These are phyloP conservation scores for Purpureocillium lavendulum DNA, from an alignment of 2,329 filamentous ascomycete genomes.

Conservation along the genomic window DNA sequence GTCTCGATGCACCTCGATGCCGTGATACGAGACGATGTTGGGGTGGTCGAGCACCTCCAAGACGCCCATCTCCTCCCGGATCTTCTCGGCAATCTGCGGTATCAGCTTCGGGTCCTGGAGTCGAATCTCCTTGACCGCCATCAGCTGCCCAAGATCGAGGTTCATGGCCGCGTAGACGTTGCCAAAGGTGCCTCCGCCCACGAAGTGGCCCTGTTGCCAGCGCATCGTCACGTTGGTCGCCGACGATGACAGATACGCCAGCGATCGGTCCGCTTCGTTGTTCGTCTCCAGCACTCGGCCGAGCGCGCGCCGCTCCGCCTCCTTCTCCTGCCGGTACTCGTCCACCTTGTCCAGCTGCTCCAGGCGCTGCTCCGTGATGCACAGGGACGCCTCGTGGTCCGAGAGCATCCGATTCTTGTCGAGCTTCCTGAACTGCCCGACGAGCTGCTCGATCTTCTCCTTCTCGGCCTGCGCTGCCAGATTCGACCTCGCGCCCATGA, in stretches of 20 bases:
- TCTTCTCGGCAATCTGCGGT: constrained; percentile 86
- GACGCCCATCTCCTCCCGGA: constrained; percentile 94
- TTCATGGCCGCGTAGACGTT: constrained; percentile 98
- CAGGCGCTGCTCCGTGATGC: constrained; percentile 69
- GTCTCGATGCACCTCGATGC: constrained; percentile 95
- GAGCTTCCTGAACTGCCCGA: constrained; percentile 66
- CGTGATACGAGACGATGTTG: constrained; percentile 95
- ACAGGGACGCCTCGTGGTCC: constrained; percentile 75
- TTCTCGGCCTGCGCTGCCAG: constrained; percentile 91
- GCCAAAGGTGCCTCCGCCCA: constrained; percentile 93
- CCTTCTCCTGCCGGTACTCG: constrained; percentile 65
- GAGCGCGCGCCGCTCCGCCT: constrained; percentile 78
- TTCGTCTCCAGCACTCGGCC: constrained; percentile 88
- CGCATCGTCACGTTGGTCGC: constrained; percentile 92
- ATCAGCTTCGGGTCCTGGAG: constrained; percentile 95
- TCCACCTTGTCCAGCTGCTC: constrained; percentile 69
- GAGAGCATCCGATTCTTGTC: constrained; percentile 67
- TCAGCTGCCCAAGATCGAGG: constrained; percentile 86
- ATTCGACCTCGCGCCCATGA: constrained; percentile 92
- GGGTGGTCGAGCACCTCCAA: constrained; percentile 93
- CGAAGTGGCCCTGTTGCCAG: constrained; percentile 98
- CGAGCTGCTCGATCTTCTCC: constrained; percentile 72
- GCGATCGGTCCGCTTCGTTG: constrained; percentile 90
- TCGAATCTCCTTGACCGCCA: constrained; percentile 98
- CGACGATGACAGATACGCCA: constrained; percentile 88